phyloP scores from a whole-genome alignment of 805 yeast species.

The Myxozyma nipponensis region DNA sequence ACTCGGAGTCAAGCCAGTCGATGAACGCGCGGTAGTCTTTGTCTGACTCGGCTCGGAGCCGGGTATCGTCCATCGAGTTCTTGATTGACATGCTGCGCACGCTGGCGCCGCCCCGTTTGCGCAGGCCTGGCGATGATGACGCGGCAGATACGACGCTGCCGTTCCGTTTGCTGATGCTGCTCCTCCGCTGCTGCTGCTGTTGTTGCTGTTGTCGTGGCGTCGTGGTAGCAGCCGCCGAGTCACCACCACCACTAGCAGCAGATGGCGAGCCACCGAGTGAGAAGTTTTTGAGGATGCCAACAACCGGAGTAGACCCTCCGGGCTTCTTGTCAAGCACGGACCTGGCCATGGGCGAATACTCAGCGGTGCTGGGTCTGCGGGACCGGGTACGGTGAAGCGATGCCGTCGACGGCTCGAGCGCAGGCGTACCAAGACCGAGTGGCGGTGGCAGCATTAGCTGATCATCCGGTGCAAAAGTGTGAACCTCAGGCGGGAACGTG shows the following conservation, averaged over 20 bases:
- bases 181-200: too few species aligned
- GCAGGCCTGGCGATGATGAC: neutral
- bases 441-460: conserved; percentile 8
- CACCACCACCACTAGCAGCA: too few species aligned
- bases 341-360: too few species aligned
- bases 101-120: neutral
- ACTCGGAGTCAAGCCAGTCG: conserved; percentile 64
- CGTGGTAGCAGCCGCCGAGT: too few species aligned
- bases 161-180: too few species aligned
- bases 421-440: conserved; percentile 20
- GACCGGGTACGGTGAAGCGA: too few species aligned
- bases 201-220: too few species aligned
- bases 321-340: too few species aligned
- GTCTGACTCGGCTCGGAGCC: conserved; percentile 6
- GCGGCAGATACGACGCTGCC: neutral
- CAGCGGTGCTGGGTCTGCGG: too few species aligned
- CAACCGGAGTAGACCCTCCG: neutral
- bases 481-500: conserved; percentile 15
- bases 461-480: too few species aligned
- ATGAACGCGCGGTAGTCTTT: conserved; percentile 48
- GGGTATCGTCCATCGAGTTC: conserved; percentile 8
- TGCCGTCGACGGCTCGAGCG: conserved; percentile 3
- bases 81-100: conserved; percentile 1
- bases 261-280: neutral
- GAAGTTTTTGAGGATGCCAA: neutral